Percentiles rank a stretch among this genome's conserved stretches.
phyloP scores from a whole-genome alignment of 2,329 filamentous ascomycete genomes.

The Penicillium sp. region DNA sequence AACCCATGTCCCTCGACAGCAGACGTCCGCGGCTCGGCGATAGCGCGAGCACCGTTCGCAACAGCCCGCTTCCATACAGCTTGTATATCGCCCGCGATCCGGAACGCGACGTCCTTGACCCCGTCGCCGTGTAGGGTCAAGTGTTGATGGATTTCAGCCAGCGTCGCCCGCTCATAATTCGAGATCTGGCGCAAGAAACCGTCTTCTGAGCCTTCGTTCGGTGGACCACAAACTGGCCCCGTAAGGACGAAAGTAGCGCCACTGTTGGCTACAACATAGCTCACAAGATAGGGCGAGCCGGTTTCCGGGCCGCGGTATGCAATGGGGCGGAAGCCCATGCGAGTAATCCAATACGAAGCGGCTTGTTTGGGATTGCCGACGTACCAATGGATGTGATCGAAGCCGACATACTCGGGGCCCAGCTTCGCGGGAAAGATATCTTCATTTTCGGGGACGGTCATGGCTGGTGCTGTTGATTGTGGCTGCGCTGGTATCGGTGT shows the following conservation, averaged over 20 bases:
- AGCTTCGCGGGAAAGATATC: slow-evolving; percentile 20
- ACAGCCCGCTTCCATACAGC: slow-evolving; percentile 71
- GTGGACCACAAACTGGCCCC: slow-evolving; percentile 65
- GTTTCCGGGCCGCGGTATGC: slow-evolving; percentile 86
- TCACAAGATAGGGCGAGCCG: slow-evolving; percentile 72
- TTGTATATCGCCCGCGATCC: slow-evolving; percentile 71
- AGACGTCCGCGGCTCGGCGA: slow-evolving; percentile 57
- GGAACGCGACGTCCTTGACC: slow-evolving; percentile 88
- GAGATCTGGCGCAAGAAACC: slow-evolving; percentile 45
- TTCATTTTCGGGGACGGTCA: slow-evolving; percentile 4
- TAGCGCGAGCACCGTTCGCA: slow-evolving; percentile 60
- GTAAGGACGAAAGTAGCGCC: slow-evolving; percentile 79
- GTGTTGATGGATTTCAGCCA: slow-evolving; percentile 73
- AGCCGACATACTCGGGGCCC: slow-evolving; percentile 50
- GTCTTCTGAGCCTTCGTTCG: slow-evolving; percentile 51
- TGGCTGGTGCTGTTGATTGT: not conserved
- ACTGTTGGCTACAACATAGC: slow-evolving; percentile 75
- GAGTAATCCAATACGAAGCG: slow-evolving; percentile 76
- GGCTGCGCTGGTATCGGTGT: not conserved
- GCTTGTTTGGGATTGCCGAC: slow-evolving; percentile 93
- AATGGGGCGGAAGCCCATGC: slow-evolving; percentile 75
- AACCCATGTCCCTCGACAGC: slow-evolving; percentile 53
- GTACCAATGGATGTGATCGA: slow-evolving; percentile 89
- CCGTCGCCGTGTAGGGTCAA: slow-evolving; percentile 82
- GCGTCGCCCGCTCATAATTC: slow-evolving; percentile 57